A percentile compares a stretch with the other conserved stretches of the same genome.
phyloP scores from a whole-genome alignment of 305 asterid species.

The Ilex paraguariensis region DNA sequence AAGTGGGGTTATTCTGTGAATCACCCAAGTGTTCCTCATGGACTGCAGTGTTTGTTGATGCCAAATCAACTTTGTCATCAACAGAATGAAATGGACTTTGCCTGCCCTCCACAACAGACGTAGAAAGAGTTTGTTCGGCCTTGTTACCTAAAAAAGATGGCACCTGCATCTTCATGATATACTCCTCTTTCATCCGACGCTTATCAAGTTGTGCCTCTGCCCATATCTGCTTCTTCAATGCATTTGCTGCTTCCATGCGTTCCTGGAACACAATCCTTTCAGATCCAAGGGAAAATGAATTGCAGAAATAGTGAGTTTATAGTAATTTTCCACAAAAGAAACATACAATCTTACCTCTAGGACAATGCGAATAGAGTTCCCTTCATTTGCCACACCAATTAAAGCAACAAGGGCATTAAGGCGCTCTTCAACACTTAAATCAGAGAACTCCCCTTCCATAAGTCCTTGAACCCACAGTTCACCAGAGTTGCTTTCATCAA shows the following conservation, averaged over 20 bases:
- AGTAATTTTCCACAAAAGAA: background rate
- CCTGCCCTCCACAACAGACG: slow-evolving; percentile 24
- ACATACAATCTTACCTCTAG: slow-evolving; percentile 56
- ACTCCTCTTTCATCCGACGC: slow-evolving; percentile 80
- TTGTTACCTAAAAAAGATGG: slow-evolving; percentile 28
- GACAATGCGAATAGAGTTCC: slow-evolving; percentile 62
- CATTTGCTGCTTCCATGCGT: slow-evolving; percentile 89
- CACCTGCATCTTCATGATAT: slow-evolving; percentile 36
- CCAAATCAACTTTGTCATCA: slow-evolving; percentile 34
- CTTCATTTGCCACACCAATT: slow-evolving; percentile 82
- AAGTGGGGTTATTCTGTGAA: slow-evolving; percentile 35
- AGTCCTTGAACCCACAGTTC: slow-evolving; percentile 91
- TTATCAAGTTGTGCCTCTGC: slow-evolving; percentile 87
- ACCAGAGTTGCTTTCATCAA: slow-evolving; percentile 49
- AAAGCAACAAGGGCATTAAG: slow-evolving; percentile 73
- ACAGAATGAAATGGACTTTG: slow-evolving; percentile 29
- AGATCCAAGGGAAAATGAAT: background rate
- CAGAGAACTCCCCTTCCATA: slow-evolving; percentile 71
- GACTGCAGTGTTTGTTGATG: slow-evolving; percentile 24
- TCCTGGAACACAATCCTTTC: slow-evolving; percentile 37
- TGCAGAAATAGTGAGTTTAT: background rate
- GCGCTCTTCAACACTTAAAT: slow-evolving; percentile 80
- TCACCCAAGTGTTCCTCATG: slow-evolving; percentile 43
- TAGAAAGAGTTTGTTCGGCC: slow-evolving; percentile 28
- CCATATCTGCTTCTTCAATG: slow-evolving; percentile 94